Percentiles rank a stretch among this genome's conserved stretches.
These are phyloP conservation scores for Phytophthora tubulina DNA, from an alignment of 352 stramenopile species.

Conservation along the genomic window DNA sequence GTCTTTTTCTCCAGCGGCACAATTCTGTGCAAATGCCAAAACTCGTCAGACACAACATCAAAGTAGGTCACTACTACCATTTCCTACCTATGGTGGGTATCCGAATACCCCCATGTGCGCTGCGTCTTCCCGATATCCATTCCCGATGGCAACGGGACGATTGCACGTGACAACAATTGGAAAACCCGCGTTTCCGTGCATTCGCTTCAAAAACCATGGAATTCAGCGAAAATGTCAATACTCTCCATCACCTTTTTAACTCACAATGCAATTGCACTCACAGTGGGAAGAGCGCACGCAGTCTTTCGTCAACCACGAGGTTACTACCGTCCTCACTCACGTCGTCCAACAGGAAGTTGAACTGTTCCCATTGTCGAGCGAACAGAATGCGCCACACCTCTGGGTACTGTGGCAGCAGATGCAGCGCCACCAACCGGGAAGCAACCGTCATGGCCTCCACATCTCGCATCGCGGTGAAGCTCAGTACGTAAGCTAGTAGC, in stretches of 20 bases:
- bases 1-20: slow-evolving; percentile 17
- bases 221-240: background rate
- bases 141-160: slow-evolving; percentile 63
- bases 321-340: slow-evolving; percentile 8
- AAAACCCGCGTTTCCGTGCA: slow-evolving; percentile 68
- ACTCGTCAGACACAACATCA: background rate
- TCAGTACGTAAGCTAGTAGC: slow-evolving; percentile 47
- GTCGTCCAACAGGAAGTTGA: slow-evolving; percentile 60
- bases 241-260: background rate
- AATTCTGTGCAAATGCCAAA: slow-evolving; percentile 20
- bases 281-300: slow-evolving; percentile 52
- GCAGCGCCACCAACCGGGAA: slow-evolving; percentile 44
- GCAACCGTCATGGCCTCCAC: slow-evolving; percentile 57
- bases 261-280: slow-evolving; percentile 17
- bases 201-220: slow-evolving; percentile 27
- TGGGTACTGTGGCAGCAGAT: slow-evolving; percentile 58
- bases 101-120: slow-evolving; percentile 38
- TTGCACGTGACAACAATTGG: slow-evolving; percentile 68
- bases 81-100: slow-evolving; percentile 52
- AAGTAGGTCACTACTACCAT: slow-evolving; percentile 1
- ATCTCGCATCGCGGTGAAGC: slow-evolving; percentile 46
- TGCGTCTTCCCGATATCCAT: slow-evolving; percentile 62
- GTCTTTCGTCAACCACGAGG: slow-evolving; percentile 43
- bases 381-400: slow-evolving; percentile 65
- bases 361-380: slow-evolving; percentile 52